These are phyloP conservation scores for Penicillium odoratum DNA, from an alignment of 495 filamentous ascomycete genomes.

Conservation along the genomic window DNA sequence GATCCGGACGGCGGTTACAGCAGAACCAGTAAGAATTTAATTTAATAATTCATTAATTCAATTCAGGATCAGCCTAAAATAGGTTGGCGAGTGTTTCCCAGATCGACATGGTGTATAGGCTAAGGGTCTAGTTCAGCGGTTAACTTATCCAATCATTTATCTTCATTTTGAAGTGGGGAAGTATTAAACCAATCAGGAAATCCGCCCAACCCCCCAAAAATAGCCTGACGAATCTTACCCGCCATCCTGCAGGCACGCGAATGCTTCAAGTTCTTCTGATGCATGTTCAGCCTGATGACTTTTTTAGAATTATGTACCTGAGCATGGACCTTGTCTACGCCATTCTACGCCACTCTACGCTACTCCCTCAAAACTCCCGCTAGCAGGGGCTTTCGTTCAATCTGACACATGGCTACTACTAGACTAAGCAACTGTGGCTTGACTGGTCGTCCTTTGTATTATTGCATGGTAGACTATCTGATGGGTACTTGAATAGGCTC, in stretches of 20 bases:
- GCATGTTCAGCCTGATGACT: background rate
- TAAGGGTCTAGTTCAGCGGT: background rate
- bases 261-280: background rate
- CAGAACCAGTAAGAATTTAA: background rate
- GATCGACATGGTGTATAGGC: slow-evolving; percentile 7
- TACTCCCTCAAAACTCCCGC: background rate
- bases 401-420: background rate
- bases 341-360: background rate
- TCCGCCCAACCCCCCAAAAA: background rate
- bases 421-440: slow-evolving; percentile 1
- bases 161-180: background rate
- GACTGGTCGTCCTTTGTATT: background rate
- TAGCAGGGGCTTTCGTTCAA: background rate
- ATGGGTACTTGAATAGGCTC: background rate
- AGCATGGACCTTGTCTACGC: no score
- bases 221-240: background rate
- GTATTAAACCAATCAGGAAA: background rate
- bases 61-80: slow-evolving; percentile 1
- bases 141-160: background rate
- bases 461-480: background rate
- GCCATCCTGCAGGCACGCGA: background rate
- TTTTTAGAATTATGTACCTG: background rate
- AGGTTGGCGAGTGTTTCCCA: slow-evolving; percentile 1
- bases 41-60: background rate
- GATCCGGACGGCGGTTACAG: slow-evolving; percentile 2